Conservation (phyloP, 2,329 filamentous ascomycete genomes). For the Trichoderma koningii region DNA sequence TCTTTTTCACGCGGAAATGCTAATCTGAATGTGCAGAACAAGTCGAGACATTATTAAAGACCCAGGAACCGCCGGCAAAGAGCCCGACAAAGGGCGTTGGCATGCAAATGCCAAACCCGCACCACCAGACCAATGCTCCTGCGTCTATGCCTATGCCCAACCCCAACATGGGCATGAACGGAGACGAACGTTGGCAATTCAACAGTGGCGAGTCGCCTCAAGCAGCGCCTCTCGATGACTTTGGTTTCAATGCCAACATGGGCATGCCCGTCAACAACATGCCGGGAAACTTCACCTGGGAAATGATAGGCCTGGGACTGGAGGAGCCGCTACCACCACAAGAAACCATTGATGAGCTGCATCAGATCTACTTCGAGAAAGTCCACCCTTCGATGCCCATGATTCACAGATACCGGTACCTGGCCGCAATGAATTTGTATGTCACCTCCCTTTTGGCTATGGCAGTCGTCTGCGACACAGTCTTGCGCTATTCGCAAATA, state of each 20-base stretch:
- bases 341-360: conserved; percentile 78
- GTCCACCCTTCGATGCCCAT: conserved; percentile 83
- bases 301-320: conserved; percentile 64
- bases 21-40: conserved; percentile 64
- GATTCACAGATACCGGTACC: conserved; percentile 84
- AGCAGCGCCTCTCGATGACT: conserved; percentile 54
- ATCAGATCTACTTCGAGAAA: conserved; percentile 88
- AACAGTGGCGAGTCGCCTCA: conserved; percentile 56
- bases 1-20: not conserved
- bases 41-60: conserved; percentile 88
- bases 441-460: conserved; percentile 33
- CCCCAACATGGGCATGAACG: conserved; percentile 50
- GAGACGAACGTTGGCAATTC: conserved; percentile 60
- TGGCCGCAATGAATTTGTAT: conserved; percentile 82
- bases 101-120: conserved; percentile 33
- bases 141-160: conserved; percentile 43
- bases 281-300: conserved; percentile 71
- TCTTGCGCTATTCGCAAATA: too few species aligned
- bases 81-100: conserved; percentile 40
- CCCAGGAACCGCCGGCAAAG: conserved; percentile 53
- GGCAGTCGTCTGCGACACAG: not conserved
- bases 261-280: conserved; percentile 53
- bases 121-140: conserved; percentile 38
- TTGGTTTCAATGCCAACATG: conserved; percentile 56
- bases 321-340: conserved; percentile 62